Evolutionary conservation across 768 basidiomycete species (phyloP), one percentile per base, ranked within the genome.

Genomic region (Suillus decipiens): DNA sequence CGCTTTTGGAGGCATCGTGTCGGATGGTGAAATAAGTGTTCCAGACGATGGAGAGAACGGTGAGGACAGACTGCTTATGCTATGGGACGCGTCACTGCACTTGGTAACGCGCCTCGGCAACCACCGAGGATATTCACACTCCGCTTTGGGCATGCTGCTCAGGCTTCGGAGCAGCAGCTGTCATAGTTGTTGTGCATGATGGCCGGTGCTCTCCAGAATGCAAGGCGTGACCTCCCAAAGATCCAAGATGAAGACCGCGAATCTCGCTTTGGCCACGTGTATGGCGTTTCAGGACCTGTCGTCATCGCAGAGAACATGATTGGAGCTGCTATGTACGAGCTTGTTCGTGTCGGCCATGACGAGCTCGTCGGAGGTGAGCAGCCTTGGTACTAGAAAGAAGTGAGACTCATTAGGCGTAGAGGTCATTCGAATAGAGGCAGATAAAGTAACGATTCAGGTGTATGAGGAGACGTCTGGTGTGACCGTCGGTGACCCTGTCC

Each of bases 401-500:
- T 42, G 63, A 34, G 34, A 31, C 67, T 74, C 14, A 75, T 56
- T n/a, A 31, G 39, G 57, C 50, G 43, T 71, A 96, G 97, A 99
- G 93, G 97, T 99, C 71, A 99, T 99, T 71, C 88, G 97, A 71
- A 98, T 99, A 79, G 97, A 99, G 69, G 88, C 88, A 65, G 97
- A 99, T 80, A 96, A 97, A 80, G 93, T 93, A 48, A 99, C 97
- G 14, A 98, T 99, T 65, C 97, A 99, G 77, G 97, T 99, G 11
- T 99, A 99, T 72, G 97, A 99, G 77, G 97, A 99, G 81, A 99
- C 96, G 7, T 97, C 96, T 48, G 97, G 97, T 60, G 97, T 99
- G 47, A 98, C 96, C 7, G 96, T 99, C 59, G 97, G 97, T 34
- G 97, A 99, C 80, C 97, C 97, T 55, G 97, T 99, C 19, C 79